Evolutionary conservation across 495 filamentous ascomycete species (phyloP), one percentile per base, ranked within the genome.

Genomic region (Aspergillus haitiensis): DNA sequence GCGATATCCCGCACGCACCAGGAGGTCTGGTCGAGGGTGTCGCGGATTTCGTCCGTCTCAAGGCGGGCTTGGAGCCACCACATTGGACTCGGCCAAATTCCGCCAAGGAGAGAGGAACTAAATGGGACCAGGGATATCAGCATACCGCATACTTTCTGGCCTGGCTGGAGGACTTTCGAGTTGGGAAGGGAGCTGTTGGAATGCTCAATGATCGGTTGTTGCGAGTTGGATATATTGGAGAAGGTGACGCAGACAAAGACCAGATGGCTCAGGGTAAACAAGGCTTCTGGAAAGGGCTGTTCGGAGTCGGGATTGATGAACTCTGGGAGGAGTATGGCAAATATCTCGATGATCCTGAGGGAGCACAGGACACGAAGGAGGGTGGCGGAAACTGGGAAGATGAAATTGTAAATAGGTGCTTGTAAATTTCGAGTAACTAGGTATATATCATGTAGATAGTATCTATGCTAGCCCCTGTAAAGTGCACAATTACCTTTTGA

Each of bases 51-150:
- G 93, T 98, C 8, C 81, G 94, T 7, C 72, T 98, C 51, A 86
- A 83, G 59, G 84, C 86, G 53, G 83, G 84, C 1, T 72, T 96
- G 44, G 81, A 75, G 40, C 91, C 94, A 16, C 89, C 91, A 44
- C 92, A 97, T 76, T 98, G 94, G 94, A 86, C 82, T 63, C 80
- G 80, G 4, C 76, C 76, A 7, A 79, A 78, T 34, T 78, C 68
- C 27, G 75, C 79, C 0, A 74, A 73, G 32, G 81, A 83, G 7
- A 60, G 76, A 13, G 54, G 72, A 4, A 52, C 62, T 11, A 79
- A 81, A 12, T 98, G 94, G 94, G 93, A 98, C 74, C 84, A 81
- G 53, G 94, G 94, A 7, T 98, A 98, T 76, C 87, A 96, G 79
- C 82, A 88, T 65, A 98, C 94, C 16, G 94, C 86, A 5, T 98